Conservation (phyloP, 2,329 filamentous ascomycete genomes). For the Fusarium drepaniforme region DNA sequence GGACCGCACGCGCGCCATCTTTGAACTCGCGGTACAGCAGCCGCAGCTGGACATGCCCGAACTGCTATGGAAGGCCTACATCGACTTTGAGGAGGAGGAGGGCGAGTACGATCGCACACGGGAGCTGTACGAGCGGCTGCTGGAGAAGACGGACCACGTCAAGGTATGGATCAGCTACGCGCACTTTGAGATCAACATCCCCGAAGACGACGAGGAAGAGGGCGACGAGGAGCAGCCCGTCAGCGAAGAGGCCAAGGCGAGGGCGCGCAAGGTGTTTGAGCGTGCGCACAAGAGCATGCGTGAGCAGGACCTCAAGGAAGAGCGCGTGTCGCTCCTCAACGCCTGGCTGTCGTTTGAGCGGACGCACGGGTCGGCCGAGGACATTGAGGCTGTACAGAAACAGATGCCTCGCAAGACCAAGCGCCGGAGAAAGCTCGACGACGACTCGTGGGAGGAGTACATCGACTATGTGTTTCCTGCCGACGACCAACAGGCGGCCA, state of each 20-base stretch:
- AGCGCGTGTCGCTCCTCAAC: conserved; percentile 91
- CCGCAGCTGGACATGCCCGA: conserved; percentile 95
- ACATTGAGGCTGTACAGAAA: conserved; percentile 86
- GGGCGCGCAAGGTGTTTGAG: conserved; percentile 86
- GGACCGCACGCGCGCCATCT: conserved; percentile 89
- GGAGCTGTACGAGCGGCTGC: conserved; percentile 86
- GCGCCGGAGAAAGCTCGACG: conserved; percentile 91
- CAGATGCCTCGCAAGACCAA: conserved; percentile 96
- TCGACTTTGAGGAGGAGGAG: conserved; percentile 98
- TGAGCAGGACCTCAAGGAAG: conserved; percentile 90
- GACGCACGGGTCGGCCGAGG: conserved; percentile 80
- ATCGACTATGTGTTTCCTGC: conserved; percentile 97
- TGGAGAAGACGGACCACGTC: conserved; percentile 97
- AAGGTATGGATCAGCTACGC: conserved; percentile 99
- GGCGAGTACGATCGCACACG: conserved; percentile 89
- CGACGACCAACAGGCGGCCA: conserved; percentile 88
- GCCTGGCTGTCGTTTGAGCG: conserved; percentile 94
- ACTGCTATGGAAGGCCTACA: conserved; percentile 96
- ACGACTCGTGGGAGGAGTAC: conserved; percentile 94
- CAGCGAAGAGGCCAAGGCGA: conserved; percentile 84
- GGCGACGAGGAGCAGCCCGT: conserved; percentile 76
- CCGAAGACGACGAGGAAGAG: conserved; percentile 74
- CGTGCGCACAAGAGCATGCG: conserved; percentile 89
- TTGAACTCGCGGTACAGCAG: conserved; percentile 89
- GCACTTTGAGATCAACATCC: conserved; percentile 97